Evolutionary conservation across 805 yeast species (phyloP), one percentile per base, ranked within the genome.

Genomic region (Starmerella davenportii): DNA sequence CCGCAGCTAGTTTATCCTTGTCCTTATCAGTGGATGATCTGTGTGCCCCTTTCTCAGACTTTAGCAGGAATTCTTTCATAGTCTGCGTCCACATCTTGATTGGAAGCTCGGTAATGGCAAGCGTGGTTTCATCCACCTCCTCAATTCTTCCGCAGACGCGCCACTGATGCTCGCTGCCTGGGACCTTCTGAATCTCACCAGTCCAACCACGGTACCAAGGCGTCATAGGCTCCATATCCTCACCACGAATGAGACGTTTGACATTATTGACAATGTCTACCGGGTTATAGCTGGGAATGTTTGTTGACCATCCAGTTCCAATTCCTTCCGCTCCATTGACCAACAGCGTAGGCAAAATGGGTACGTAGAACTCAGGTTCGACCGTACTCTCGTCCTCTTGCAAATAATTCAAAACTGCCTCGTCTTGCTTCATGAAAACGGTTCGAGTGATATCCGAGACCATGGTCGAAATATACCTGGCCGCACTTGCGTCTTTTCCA

Each of bases 141-240:
- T 79, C 84, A 50, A 87, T 77, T 39, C 66, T 66, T 47, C 98
- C 98, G 47, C 69, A 72, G 47, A 82, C 70, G 51, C 74, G 73
- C 59, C 68, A 90, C 51, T 71, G 77, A 39, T 76, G 90, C 9
- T 55, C 51, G 8, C 68, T 74, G 5, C 46, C 47, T 4, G 54
- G 54, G 21, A 68, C 57, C 46, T 69, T 66, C 50, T 76, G 82
- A 35, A 85, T 66, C 1, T 68, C 63, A 35, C 98, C 98, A 34
- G 72, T 76, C 96, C 96, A 90, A 15, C 95, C 96, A 56, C 80
- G 74, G 55, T 68, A 90, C 96, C 96, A 90, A 1, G 98, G 98
- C 8, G 61, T 56, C 82, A 90, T 72, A 29, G 76, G 79, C 21
- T 62, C 66, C 59, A 73, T 54, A 27, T 72, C 79, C 51, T 81